Conservation (phyloP, 169 alveolate genomes). For the Pseudocohnilembus persalinus region DNA sequence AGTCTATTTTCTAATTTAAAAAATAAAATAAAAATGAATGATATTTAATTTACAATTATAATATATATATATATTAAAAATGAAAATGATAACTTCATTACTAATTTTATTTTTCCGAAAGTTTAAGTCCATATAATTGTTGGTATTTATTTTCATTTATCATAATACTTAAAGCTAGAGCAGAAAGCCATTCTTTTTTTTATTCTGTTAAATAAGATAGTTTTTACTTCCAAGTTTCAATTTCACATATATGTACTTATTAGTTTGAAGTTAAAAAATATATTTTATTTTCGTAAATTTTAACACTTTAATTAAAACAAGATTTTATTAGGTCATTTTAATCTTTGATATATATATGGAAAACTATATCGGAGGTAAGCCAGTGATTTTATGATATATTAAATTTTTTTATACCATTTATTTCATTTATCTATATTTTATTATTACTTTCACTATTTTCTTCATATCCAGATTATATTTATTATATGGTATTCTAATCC, state of each 20-base stretch:
- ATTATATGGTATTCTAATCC: no score
- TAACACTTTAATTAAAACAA: neutral
- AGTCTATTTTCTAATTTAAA: no score
- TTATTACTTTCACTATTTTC: no score
- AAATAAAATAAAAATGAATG: no score
- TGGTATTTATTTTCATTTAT: conserved; percentile 12
- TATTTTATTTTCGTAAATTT: neutral
- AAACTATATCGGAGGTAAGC: neutral
- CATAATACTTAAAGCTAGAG: conserved; percentile 5
- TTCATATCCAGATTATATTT: no score
- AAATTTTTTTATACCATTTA: neutral
- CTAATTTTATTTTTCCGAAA: neutral
- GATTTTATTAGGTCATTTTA: neutral
- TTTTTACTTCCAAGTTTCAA: neutral
- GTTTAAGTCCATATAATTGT: conserved; percentile 13
- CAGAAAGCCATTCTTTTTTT: conserved; percentile 6
- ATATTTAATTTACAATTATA: no score
- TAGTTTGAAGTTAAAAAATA: neutral
- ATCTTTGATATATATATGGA: neutral
- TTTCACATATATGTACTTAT: neutral
- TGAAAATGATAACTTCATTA: conserved; percentile 4
- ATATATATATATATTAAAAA: no score
- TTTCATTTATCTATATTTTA: no score
- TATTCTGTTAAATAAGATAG: neutral
- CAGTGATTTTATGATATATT: neutral